Evolutionary conservation across 495 filamentous ascomycete species (phyloP).

Genomic region (Daldinia decipiens): DNA sequence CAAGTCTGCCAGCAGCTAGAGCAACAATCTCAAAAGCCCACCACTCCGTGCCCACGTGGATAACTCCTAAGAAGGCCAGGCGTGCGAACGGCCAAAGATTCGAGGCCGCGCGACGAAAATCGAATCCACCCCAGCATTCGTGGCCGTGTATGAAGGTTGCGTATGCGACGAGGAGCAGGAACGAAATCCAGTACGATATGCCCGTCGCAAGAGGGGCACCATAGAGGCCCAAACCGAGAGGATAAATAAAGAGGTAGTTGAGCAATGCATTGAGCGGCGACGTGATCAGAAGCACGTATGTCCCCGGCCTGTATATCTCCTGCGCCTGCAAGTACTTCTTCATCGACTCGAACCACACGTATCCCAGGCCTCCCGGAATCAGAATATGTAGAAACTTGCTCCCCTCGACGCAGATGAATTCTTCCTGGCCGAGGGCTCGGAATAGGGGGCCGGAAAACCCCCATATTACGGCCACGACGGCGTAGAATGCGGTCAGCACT

Average conservation of each 20-base stretch:
- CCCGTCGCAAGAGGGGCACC: slow-evolving; percentile 87
- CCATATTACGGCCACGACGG: slow-evolving; percentile 81
- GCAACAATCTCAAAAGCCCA: slow-evolving; percentile 98
- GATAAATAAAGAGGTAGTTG: slow-evolving; percentile 85
- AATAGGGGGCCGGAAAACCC: slow-evolving; percentile 81
- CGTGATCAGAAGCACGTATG: slow-evolving; percentile 85
- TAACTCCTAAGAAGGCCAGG: slow-evolving; percentile 78
- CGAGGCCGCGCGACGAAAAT: slow-evolving; percentile 64
- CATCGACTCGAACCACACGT: slow-evolving; percentile 90
- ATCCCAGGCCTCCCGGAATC: slow-evolving; percentile 87
- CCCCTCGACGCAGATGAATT: slow-evolving; percentile 78
- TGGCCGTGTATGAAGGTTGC: slow-evolving; percentile 75
- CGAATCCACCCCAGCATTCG: slow-evolving; percentile 87
- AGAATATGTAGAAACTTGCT: slow-evolving; percentile 79
- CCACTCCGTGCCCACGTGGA: slow-evolving; percentile 96
- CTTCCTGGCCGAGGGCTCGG: slow-evolving; percentile 78
- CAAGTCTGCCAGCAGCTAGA: slow-evolving; percentile 82
- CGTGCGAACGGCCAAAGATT: slow-evolving; percentile 79
- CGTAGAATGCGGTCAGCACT: slow-evolving; percentile 77
- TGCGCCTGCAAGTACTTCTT: slow-evolving; percentile 96
- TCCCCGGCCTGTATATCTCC: slow-evolving; percentile 87
- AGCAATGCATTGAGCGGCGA: slow-evolving; percentile 80
- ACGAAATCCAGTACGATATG: slow-evolving; percentile 88
- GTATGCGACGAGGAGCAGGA: slow-evolving; percentile 80
- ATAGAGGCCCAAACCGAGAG: slow-evolving; percentile 72